phyloP scores from a whole-genome alignment of 148 eudicot species.

The Diospyros lotus region DNA sequence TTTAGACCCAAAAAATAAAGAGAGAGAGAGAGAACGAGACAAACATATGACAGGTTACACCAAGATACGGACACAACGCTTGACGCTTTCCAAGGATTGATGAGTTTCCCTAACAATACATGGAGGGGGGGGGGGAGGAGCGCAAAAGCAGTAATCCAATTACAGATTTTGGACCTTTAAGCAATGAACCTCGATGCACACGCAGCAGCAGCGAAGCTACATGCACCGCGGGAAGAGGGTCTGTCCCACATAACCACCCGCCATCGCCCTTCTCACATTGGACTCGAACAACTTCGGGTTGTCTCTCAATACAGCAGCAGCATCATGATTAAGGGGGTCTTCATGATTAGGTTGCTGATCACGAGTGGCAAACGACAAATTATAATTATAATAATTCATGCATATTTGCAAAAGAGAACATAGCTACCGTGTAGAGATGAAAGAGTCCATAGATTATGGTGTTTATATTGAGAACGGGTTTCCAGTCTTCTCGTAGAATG shows the following conservation, averaged over 20 bases:
- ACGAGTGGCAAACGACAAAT: background rate
- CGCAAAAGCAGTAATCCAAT: too few species aligned
- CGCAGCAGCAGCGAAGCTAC: background rate
- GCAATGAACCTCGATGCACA: too few species aligned
- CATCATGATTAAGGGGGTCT: conserved; percentile 93
- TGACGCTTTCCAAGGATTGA: too few species aligned
- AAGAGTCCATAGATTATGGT: conserved; percentile 65
- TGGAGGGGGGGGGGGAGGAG: too few species aligned
- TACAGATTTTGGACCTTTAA: too few species aligned
- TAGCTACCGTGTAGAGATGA: conserved; percentile 72
- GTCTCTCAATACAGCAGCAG: conserved; percentile 88
- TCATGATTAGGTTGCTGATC: conserved; percentile 67
- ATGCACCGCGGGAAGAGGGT: conserved; percentile 65
- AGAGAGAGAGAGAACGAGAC: too few species aligned
- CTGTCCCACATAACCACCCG: conserved; percentile 84
- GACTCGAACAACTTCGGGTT: conserved; percentile 75
- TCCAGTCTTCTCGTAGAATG: conserved; percentile 96
- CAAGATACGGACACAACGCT: too few species aligned
- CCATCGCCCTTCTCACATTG: conserved; percentile 80
- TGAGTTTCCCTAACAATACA: too few species aligned
- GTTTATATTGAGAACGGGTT: conserved; percentile 76
- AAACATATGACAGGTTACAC: too few species aligned
- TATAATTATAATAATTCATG: too few species aligned
- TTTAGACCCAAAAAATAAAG: too few species aligned
- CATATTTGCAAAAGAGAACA: background rate